Percentiles rank a stretch among this genome's conserved stretches.
phyloP scores from a whole-genome alignment of 371 early-diverging fungal species.

The Mucor plumbeus region DNA sequence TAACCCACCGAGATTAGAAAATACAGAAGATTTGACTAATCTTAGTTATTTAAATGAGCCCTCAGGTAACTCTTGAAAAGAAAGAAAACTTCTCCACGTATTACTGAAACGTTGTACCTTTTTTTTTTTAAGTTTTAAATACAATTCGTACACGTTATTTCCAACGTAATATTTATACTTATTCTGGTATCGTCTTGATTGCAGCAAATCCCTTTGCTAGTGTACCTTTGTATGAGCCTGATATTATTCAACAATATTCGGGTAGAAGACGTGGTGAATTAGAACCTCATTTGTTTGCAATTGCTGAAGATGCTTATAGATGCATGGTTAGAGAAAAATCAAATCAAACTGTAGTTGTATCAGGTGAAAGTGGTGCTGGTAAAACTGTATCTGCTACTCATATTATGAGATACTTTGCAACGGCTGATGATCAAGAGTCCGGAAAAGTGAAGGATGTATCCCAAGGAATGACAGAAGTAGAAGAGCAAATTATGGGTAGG shows the following conservation, averaged over 20 bases:
- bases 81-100: neutral
- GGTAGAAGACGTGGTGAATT: slow-evolving; percentile 93
- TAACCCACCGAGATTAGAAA: slow-evolving; percentile 89
- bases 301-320: slow-evolving; percentile 97
- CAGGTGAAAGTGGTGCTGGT: slow-evolving; percentile 97
- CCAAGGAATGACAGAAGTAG: slow-evolving; percentile 76
- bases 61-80: slow-evolving; percentile 59
- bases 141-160: slow-evolving; percentile 87
- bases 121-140: slow-evolving; percentile 71
- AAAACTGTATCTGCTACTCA: slow-evolving; percentile 96
- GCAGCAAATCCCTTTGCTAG: slow-evolving; percentile 98
- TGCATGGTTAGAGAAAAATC: slow-evolving; percentile 89
- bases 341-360: slow-evolving; percentile 98
- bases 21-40: slow-evolving; percentile 91
- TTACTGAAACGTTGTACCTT: neutral
- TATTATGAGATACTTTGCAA: slow-evolving; percentile 98
- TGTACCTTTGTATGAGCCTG: slow-evolving; percentile 86
- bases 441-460: slow-evolving; percentile 42
- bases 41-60: slow-evolving; percentile 92
- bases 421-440: slow-evolving; percentile 76
- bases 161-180: slow-evolving; percentile 97
- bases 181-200: slow-evolving; percentile 98
- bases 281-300: slow-evolving; percentile 98
- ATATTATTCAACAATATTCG: slow-evolving; percentile 91
- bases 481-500: slow-evolving; percentile 79